Evolutionary conservation across 1,284 basidiomycete genomes (phyloP), one percentile per base, ranked within the genome.

Genomic region (Mycena citricolor): DNA sequence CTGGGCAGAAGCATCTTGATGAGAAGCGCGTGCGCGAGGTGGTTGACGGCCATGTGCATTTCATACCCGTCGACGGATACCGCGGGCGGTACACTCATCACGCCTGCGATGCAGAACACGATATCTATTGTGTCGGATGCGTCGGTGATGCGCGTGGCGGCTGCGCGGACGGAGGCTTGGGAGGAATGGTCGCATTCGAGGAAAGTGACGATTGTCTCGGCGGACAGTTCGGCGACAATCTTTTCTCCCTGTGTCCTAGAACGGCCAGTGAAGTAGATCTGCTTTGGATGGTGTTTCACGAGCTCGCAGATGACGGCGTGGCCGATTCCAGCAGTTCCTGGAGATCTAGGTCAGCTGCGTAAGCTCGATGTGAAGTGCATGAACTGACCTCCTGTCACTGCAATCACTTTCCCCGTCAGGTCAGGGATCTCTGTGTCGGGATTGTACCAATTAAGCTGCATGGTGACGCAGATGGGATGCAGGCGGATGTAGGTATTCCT

Each of bases 301-400:
- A 51, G 21, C 4, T 28, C 36, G 5, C 36, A 32, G 21, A 55
- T 44, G 34, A 48, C 38, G 34, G 47, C 44, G 32, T 49, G 50
- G 7, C 51, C 54, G 8, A 55, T 39, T n/a, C 54, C 54, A 4
- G 45, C 40, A 10, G 41, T 52, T 14, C 43, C 43, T 45, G n/a
- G 24, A 36, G 3, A 34, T 20, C 13, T 10, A 23, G 16, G 26
- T 36, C 4, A 29, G 32, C 12, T 11, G 37, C 2, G 13, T 8
- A 37, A 11, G 22, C n/a, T 32, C 32, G 8, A 33, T 33, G 32
- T 32, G 30, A 6, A 13, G 14, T 7, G 30, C 14, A 5, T n/a
- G 30, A 19, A 6, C 30, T 5, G 10, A 37, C 46, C 55, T 5
- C 55, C 56, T 5, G 54, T 57, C 10, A 57, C 42, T 30, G 56